A percentile compares a stretch with the other conserved stretches of the same genome.
phyloP scores from a whole-genome alignment of 2,329 filamentous ascomycete genomes.

The Cordyceps cicadae region DNA sequence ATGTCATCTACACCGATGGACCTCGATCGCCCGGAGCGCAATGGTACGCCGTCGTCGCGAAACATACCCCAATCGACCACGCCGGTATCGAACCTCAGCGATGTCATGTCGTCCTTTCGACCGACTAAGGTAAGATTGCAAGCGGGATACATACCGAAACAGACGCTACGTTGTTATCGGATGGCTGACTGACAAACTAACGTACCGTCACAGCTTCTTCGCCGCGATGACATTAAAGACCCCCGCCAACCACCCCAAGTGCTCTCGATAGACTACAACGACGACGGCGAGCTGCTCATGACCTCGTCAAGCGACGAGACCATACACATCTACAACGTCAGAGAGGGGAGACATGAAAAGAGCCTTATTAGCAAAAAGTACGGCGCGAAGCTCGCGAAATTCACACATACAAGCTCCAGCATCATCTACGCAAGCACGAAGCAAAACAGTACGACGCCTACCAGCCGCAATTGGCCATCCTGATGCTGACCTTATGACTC shows the following conservation, averaged over 20 bases:
- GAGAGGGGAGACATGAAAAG: slow-evolving; percentile 83
- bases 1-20: slow-evolving; percentile 53
- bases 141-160: too few relatives aligned
- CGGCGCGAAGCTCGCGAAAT: slow-evolving; percentile 85
- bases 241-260: slow-evolving; percentile 52
- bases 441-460: slow-evolving; percentile 58
- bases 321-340: slow-evolving; percentile 90
- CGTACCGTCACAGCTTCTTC: slow-evolving; percentile 40
- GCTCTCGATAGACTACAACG: slow-evolving; percentile 92
- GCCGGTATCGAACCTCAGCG: slow-evolving; percentile 59
- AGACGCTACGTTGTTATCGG: not conserved
- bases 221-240: slow-evolving; percentile 47
- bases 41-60: slow-evolving; percentile 31
- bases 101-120: slow-evolving; percentile 69
- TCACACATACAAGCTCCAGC: slow-evolving; percentile 84
- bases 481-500: not conserved
- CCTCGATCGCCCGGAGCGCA: slow-evolving; percentile 38
- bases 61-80: slow-evolving; percentile 41
- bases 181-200: not conserved
- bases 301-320: slow-evolving; percentile 90
- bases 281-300: slow-evolving; percentile 86
- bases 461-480: not conserved
- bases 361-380: slow-evolving; percentile 93
- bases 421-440: slow-evolving; percentile 96
- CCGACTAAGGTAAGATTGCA: slow-evolving; percentile 60